Evolutionary conservation across 495 filamentous ascomycete species (phyloP).

Genomic region (Penicillium subrubescens): DNA sequence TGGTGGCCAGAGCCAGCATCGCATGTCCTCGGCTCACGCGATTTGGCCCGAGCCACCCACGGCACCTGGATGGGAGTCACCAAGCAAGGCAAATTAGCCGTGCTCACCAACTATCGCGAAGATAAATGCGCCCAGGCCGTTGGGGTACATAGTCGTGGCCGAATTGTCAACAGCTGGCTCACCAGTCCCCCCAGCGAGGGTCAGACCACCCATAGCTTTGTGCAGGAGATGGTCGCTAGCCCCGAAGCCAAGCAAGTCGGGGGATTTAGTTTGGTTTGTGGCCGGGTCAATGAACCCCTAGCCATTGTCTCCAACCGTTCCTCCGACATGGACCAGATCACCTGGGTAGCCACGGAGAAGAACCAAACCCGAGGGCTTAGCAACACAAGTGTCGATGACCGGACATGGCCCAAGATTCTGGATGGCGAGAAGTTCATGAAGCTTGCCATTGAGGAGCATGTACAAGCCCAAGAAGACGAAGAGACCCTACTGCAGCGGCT

Average conservation of each 20-base stretch:
- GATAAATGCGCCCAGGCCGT: conserved; percentile 47
- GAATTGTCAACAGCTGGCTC: conserved; percentile 88
- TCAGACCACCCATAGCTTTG: conserved; percentile 62
- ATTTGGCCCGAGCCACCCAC: conserved; percentile 63
- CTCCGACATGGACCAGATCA: conserved; percentile 50
- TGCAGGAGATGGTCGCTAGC: conserved; percentile 62
- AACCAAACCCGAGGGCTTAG: conserved; percentile 77
- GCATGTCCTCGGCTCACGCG: conserved; percentile 67
- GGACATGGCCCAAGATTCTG: conserved; percentile 80
- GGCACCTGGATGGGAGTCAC: conserved; percentile 97
- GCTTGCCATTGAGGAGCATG: conserved; percentile 48
- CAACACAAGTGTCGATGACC: conserved; percentile 77
- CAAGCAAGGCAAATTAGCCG: conserved; percentile 77
- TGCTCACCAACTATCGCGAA: conserved; percentile 95
- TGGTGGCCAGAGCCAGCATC: conserved; percentile 74
- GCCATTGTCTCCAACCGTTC: conserved; percentile 91
- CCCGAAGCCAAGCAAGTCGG: conserved; percentile 64
- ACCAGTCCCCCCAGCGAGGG: conserved; percentile 35
- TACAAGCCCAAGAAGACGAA: conserved; percentile 53
- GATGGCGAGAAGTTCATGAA: conserved; percentile 54
- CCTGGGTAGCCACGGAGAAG: conserved; percentile 68
- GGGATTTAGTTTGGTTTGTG: conserved; percentile 91
- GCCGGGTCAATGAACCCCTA: conserved; percentile 73
- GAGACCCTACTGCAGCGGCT: conserved; percentile 70
- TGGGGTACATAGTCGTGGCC: conserved; percentile 72